Evolutionary conservation across 371 early-diverging fungal genomes (phyloP), one percentile per base, ranked within the genome.

Genomic region (Lichtheimia ramosa): DNA sequence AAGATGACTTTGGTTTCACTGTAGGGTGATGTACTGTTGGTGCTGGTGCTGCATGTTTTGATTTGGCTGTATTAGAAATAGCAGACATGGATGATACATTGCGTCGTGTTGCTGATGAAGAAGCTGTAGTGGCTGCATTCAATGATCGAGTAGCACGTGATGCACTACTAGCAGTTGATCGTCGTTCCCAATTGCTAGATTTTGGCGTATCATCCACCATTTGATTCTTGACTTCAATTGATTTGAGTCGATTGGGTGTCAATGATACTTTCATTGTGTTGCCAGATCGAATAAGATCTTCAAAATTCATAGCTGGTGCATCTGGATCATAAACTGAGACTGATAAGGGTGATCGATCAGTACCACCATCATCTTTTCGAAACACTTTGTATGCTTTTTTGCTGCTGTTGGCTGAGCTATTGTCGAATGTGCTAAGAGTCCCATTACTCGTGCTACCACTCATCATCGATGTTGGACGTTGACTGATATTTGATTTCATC

Each of bases 241-340:
- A 80, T 14, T 73, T 65, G 20, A 83, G 62, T 51, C 83, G 73
- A 56, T 81, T 81, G 15, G 83, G 83, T 10, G 83, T 83, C 24
- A 83, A 62, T 25, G 81, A 76, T 41, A 83, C 79, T 34, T 77
- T 72, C 71, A 83, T 75, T 1, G 83, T 83, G 53, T 74, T 74
- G 56, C 79, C 80, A n/a, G 75, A 77, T 10, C 71, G 70, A 43
- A 83, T 75, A 24, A 83, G 61, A 48, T 75, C 73, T 57, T 83
- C 83, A 62, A 83, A 81, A 20, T 75, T 74, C 41, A 73, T 53
- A 3, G 64, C 54, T 3, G 73, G 68, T 20, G 62, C 65, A 48
- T 78, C 73, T 28, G 73, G 73, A 59, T 77, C 75, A 46, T 74
- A 74, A 14, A 66, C 64, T 23, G 70, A 56, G 43, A 58, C 70